phyloP scores from a whole-genome alignment of 495 filamentous ascomycete species.

The Aspergillus cavernicola region DNA sequence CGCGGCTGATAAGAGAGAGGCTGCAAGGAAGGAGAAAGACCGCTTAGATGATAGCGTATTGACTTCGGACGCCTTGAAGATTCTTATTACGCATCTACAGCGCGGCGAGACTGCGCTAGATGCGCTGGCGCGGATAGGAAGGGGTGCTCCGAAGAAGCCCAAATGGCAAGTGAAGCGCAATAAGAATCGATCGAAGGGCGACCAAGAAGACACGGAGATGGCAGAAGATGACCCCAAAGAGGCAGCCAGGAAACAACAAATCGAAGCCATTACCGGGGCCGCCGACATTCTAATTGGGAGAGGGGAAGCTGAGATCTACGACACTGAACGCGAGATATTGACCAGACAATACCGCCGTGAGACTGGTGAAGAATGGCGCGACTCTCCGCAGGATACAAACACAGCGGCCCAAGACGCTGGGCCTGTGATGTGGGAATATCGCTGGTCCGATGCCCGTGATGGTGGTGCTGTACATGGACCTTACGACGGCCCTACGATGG shows the following conservation, averaged over 20 bases:
- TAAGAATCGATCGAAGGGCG: conserved; percentile 57
- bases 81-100: conserved; percentile 69
- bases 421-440: conserved; percentile 75
- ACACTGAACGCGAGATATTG: conserved; percentile 78
- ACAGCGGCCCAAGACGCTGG: conserved; percentile 21
- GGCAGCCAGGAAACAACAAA: conserved; percentile 59
- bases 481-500: conserved; percentile 81
- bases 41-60: conserved; percentile 68
- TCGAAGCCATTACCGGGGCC: conserved; percentile 81
- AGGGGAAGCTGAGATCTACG: conserved; percentile 84
- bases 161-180: conserved; percentile 60
- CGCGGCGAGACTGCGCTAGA: conserved; percentile 86
- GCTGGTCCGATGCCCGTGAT: conserved; percentile 88
- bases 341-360: conserved; percentile 81
- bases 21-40: conserved; percentile 63
- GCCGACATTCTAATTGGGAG: conserved; percentile 80
- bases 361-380: conserved; percentile 88
- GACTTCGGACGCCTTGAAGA: conserved; percentile 68
- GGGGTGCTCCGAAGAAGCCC: conserved; percentile 56
- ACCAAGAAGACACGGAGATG: conserved; percentile 59
- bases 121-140: conserved; percentile 77
- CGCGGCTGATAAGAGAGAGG: conserved; percentile 82
- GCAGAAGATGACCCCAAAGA: conserved; percentile 75
- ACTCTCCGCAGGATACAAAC: conserved; percentile 41
- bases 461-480: conserved; percentile 76